Evolutionary conservation across 2,329 filamentous ascomycete genomes (phyloP).

Genomic region (Fusarium concolor): DNA sequence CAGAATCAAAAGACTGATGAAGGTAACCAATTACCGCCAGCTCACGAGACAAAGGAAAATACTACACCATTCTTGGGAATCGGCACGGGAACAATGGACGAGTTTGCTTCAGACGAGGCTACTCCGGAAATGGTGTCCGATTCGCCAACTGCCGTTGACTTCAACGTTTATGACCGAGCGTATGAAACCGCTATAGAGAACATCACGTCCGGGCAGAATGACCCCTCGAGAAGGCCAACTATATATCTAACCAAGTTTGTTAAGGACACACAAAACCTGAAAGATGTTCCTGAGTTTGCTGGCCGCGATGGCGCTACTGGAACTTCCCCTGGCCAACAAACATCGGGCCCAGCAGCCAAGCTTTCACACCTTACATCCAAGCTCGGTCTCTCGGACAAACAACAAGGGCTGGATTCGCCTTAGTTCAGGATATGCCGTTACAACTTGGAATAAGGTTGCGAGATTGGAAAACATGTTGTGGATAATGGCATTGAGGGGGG

Average conservation of each 20-base stretch:
- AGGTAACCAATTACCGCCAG: slow-evolving; percentile 63
- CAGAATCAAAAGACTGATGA: slow-evolving; percentile 43
- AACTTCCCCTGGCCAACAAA: slow-evolving; percentile 11
- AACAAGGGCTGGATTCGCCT: not conserved
- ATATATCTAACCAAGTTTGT: slow-evolving; percentile 64
- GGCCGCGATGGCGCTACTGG: slow-evolving; percentile 43
- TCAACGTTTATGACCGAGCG: slow-evolving; percentile 88
- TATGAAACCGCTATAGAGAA: slow-evolving; percentile 82
- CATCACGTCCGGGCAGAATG: slow-evolving; percentile 63
- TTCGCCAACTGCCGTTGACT: slow-evolving; percentile 85
- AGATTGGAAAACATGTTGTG: slow-evolving; percentile 4
- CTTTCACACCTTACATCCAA: slow-evolving; percentile 42
- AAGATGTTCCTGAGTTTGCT: slow-evolving; percentile 50
- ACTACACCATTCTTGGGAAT: slow-evolving; percentile 78
- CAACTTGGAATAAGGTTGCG: not conserved
- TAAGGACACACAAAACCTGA: slow-evolving; percentile 56
- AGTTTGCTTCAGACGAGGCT: slow-evolving; percentile 55
- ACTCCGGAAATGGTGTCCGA: slow-evolving; percentile 75
- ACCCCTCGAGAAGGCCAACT: slow-evolving; percentile 53
- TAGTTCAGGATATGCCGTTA: not conserved
- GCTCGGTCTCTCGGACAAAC: slow-evolving; percentile 33
- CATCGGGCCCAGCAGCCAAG: slow-evolving; percentile 25
- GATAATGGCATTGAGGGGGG: slow-evolving; percentile 12
- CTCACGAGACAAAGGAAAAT: slow-evolving; percentile 71
- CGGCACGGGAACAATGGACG: slow-evolving; percentile 70